Evolutionary conservation across 2,329 filamentous ascomycete species (phyloP), one percentile per base, ranked within the genome.

Genomic region (Aureobasidium lini): DNA sequence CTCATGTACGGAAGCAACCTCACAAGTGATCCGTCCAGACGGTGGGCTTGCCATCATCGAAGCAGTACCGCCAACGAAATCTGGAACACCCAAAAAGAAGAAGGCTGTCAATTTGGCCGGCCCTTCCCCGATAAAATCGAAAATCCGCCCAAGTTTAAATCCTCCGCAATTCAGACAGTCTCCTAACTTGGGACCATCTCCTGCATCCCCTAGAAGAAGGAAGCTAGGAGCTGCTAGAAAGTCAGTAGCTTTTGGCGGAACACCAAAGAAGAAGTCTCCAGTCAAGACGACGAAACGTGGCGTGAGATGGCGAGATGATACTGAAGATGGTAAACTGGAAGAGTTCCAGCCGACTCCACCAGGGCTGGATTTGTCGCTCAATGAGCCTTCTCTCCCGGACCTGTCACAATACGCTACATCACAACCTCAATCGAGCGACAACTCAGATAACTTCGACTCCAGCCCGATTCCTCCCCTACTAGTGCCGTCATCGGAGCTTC

Each of bases 331-430:
- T 28, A 86, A 87, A 0, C 77, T 97, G 59, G 91, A 89, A 10
- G 94, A 97, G 70, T 96, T 93, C 70, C 89, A 93, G 69, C 90
- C 90, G 74, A 96, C 93, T 2, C 93, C 94, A 1, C 83, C 91
- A 71, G 88, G 86, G 69, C 72, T 81, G 8, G 77, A 82, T 15
- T 78, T 78, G 2, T 82, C 83, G 0, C 82, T 84, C 6, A 81
- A 85, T 39, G 59, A 57, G 44, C 13, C 44, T 13, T 53, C 44
- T 40, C 36, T 29, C n/a, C 8, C 18, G 23, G 52, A 57, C 8
- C 71, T 79, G 69, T 75, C 77, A 57, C 34, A 57, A 8, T 32
- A 18, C 15, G 67, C 53, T 66, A 63, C 62, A 66, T 60, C 65
- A 68, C 72, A 61, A 69, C 73, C 61, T 56, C 71, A 65, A 57